Percentiles rank a stretch among this genome's conserved stretches.
These are phyloP conservation scores for Akanthomyces dipterigenus DNA, from an alignment of 2,329 filamentous ascomycete genomes.

Conservation along the genomic window DNA sequence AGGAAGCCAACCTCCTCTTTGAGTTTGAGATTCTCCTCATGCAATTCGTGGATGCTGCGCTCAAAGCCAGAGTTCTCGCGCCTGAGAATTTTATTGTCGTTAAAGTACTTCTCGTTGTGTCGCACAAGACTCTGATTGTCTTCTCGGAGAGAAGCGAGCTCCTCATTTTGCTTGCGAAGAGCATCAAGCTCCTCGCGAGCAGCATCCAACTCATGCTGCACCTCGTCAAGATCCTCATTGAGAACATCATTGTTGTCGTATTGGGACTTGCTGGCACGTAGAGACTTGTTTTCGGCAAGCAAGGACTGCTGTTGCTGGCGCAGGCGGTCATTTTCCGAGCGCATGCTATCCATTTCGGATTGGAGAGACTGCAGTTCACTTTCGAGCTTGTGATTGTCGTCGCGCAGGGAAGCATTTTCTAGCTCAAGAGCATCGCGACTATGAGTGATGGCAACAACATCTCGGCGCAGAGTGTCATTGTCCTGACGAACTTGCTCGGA, in stretches of 20 bases:
- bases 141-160: constrained; percentile 24
- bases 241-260: constrained; percentile 27
- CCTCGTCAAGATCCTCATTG: constrained; percentile 33
- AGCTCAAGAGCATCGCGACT: constrained; percentile 29
- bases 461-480: constrained; percentile 34
- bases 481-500: constrained; percentile 33
- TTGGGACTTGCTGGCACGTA: constrained; percentile 34
- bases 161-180: constrained; percentile 4
- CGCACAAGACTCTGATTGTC: constrained; percentile 47
- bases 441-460: constrained; percentile 34
- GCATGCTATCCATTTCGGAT: constrained; percentile 34
- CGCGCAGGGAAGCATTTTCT: constrained; percentile 35
- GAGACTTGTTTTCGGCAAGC: constrained; percentile 37
- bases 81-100: constrained; percentile 43
- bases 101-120: constrained; percentile 49
- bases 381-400: constrained; percentile 33
- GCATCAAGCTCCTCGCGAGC: constrained; percentile 19
- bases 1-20: constrained; percentile 41
- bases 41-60: constrained; percentile 38
- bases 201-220: constrained; percentile 35
- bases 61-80: constrained; percentile 43
- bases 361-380: constrained; percentile 30
- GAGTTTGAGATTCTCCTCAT: constrained; percentile 40
- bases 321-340: constrained; percentile 34
- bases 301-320: constrained; percentile 38